Conservation (phyloP, 805 yeast genomes). For the Yarrowia sp. region DNA sequence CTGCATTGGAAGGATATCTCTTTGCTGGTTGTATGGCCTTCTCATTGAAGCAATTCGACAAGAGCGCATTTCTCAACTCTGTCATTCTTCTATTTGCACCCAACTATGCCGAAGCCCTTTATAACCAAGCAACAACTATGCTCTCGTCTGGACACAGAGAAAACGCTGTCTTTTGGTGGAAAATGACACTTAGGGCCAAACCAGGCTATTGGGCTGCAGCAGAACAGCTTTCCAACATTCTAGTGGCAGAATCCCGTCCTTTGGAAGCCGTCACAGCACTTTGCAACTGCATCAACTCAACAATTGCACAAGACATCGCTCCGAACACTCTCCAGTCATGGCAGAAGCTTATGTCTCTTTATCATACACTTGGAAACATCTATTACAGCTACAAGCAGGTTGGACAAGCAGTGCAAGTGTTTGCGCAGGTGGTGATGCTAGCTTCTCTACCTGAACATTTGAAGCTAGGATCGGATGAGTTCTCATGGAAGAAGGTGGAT, state of each 20-base stretch:
- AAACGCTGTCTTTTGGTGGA: conserved; percentile 34
- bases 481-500: not conserved
- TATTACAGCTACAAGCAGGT: conserved; percentile 27
- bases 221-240: conserved; percentile 32
- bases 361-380: conserved; percentile 34
- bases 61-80: conserved; percentile 6
- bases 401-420: conserved; percentile 27
- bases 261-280: conserved; percentile 7
- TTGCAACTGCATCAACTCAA: not conserved
- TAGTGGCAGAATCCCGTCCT: conserved; percentile 28
- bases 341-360: conserved; percentile 30
- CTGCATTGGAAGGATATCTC: conserved; percentile 28
- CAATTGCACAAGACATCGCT: not conserved
- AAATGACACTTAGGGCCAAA: conserved; percentile 28
- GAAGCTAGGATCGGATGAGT: not conserved
- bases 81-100: conserved; percentile 6
- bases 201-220: conserved; percentile 36
- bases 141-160: conserved; percentile 27
- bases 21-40: conserved; percentile 34
- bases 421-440: conserved; percentile 31
- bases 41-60: conserved; percentile 26
- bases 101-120: conserved; percentile 33
- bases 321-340: conserved; percentile 24
- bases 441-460: not conserved
- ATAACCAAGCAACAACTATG: conserved; percentile 32